Evolutionary conservation across 306 rosid species (phyloP), one percentile per base, ranked within the genome.

Genomic region (Pterocarpus santalinus): DNA sequence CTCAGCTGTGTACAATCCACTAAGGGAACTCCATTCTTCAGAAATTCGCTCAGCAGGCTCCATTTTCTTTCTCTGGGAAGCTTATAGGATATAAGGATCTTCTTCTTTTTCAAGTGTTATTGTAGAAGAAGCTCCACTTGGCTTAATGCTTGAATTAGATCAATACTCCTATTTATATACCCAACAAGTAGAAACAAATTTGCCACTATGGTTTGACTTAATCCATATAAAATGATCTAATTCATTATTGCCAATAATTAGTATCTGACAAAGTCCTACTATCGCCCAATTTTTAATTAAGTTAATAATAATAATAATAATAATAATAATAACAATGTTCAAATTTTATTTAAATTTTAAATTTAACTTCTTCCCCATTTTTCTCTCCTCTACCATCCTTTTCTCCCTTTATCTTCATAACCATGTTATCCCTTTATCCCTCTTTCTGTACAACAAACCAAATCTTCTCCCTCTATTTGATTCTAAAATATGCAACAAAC

Each of bases 11-110:
- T 87, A 85, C 0, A 90, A 71, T 78, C 84, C 92, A 76, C 86
- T 74, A 6, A 86, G 83, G 67, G 91, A 89, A 47, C 85, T 86
- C 97, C 93, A 93, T 79, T 90, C 89, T 78, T 81, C 87, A 81
- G 90, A 87, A 78, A 83, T 81, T 11, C 65, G 73, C 51, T 86
- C 91, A 63, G 13, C 32, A 65, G 73, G 76, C 58, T 92, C 94
- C 96, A 94, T 90, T 39, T 46, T 63, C 4, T 63, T 16, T 72
- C 17, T 39, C 47, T 55, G 57, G 17, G 57, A 51, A 51, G 57
- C 57, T 5, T 47, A 12, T 28, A 4, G n/a, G 22, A 65, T 35
- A 60, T 5, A 16, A 67, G 49, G 38, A 51, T 43, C 11, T 16
- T 28, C 44, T 77, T 32, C 2, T 5, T 46, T 57, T 51, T 17